phyloP scores from a whole-genome alignment of 2,329 filamentous ascomycete genomes.

The Ascochyta viciae-villosae region DNA sequence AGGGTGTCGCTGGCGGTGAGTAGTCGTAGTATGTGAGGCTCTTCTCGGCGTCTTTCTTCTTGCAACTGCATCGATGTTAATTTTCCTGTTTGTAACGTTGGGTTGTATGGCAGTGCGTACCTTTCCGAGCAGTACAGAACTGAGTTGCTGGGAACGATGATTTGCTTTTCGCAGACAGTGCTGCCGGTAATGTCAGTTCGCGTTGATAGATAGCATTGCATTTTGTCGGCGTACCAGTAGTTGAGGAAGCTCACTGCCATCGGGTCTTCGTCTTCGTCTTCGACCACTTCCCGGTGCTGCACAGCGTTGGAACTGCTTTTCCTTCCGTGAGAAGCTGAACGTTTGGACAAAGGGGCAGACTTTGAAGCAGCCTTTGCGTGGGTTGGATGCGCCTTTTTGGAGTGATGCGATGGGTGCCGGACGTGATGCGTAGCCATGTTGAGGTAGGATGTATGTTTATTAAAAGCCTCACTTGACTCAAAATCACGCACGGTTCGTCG shows the following conservation, averaged over 20 bases:
- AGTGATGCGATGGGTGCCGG: constrained; percentile 42
- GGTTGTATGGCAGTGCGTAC: constrained; percentile 50
- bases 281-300: constrained; percentile 33
- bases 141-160: constrained; percentile 65
- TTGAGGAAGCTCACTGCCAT: constrained; percentile 62
- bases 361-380: constrained; percentile 45
- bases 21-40: constrained; percentile 39
- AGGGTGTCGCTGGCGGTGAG: constrained; percentile 49
- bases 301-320: constrained; percentile 36
- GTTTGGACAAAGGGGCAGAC: constrained; percentile 45
- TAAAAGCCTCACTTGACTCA: constrained; percentile 40
- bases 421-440: constrained; percentile 44
- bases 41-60: constrained; percentile 54
- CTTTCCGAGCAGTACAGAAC: constrained; percentile 71
- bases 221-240: constrained; percentile 55
- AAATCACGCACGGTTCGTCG: constrained; percentile 43
- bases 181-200: constrained; percentile 46
- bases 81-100: not conserved
- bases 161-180: constrained; percentile 71
- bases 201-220: not conserved
- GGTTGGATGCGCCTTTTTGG: constrained; percentile 45
- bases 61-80: constrained; percentile 50
- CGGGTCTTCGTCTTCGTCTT: constrained; percentile 55
- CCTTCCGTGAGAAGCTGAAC: constrained; percentile 39
- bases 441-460: constrained; percentile 44